Conservation (phyloP, 2,329 filamentous ascomycete species). For the Aspergillus ustus region DNA sequence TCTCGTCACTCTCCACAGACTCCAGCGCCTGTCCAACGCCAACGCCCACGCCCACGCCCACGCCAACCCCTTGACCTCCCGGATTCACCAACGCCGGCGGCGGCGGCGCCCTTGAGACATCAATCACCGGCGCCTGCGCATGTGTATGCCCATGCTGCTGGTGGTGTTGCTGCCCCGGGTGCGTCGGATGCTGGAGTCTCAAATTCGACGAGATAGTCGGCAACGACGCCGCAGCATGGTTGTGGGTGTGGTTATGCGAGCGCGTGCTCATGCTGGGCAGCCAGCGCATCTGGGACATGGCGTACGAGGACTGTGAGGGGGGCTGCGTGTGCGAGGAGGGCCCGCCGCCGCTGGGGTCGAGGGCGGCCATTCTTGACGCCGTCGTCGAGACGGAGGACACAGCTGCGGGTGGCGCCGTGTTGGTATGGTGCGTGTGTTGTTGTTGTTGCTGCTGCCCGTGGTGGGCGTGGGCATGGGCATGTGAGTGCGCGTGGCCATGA, state of each 20-base stretch:
- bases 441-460: not conserved
- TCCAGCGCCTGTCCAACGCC: constrained; percentile 10
- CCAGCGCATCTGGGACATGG: constrained; percentile 33
- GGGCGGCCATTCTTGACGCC: not conserved
- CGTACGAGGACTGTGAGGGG: constrained; percentile 24
- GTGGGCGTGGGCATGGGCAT: not conserved
- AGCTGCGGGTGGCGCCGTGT: not conserved
- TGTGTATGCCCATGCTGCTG: constrained; percentile 11
- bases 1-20: constrained; percentile 24
- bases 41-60: not conserved
- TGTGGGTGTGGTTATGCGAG: constrained; percentile 16
- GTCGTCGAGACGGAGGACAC: constrained; percentile 6
- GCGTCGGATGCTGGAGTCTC: constrained; percentile 21
- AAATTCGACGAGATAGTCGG: constrained; percentile 27
- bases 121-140: constrained; percentile 22
- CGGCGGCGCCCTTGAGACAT: constrained; percentile 16
- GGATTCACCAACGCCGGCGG: not conserved
- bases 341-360: not conserved
- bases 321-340: constrained; percentile 10
- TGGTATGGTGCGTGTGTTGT: not conserved
- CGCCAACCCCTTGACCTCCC: not conserved
- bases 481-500: constrained; percentile 2
- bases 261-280: constrained; percentile 28
- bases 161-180: constrained; percentile 13
- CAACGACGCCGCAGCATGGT: constrained; percentile 9